Percentiles rank a stretch among this genome's conserved stretches.
Conservation (phyloP, 805 yeast genomes). For the Spathaspora passalidarum region DNA sequence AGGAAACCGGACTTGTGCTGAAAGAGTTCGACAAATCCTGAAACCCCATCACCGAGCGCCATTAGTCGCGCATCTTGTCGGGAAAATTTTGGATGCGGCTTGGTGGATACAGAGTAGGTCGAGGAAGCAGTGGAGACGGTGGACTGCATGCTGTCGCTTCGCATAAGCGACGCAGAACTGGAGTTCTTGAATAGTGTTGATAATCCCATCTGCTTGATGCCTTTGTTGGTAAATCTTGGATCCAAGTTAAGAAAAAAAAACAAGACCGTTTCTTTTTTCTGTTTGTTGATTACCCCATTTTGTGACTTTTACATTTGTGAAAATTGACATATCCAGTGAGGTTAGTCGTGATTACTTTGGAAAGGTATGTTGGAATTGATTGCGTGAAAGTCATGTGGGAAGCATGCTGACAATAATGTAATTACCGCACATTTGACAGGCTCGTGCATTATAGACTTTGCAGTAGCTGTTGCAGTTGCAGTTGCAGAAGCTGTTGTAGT, state of each 20-base stretch:
- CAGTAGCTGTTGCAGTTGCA: no score
- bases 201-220: neutral
- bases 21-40: conserved; percentile 15
- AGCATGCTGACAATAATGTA: no score
- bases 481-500: no score
- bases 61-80: neutral
- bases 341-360: no score
- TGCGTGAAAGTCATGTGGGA: no score
- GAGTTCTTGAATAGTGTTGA: neutral
- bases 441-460: no score
- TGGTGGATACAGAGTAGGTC: neutral
- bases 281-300: neutral
- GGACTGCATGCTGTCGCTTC: neutral
- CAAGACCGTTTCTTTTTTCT: neutral
- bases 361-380: no score
- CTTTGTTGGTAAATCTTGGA: no score
- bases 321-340: no score
- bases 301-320: no score
- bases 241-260: no score
- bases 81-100: conserved; percentile 2
- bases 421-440: no score
- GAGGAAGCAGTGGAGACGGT: neutral
- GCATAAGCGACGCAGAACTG: neutral
- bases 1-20: conserved; percentile 7
- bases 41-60: conserved; percentile 13